Evolutionary conservation across 768 basidiomycete genomes (phyloP), one percentile per base, ranked within the genome.

Genomic region (Cystofilobasidium capitatum): DNA sequence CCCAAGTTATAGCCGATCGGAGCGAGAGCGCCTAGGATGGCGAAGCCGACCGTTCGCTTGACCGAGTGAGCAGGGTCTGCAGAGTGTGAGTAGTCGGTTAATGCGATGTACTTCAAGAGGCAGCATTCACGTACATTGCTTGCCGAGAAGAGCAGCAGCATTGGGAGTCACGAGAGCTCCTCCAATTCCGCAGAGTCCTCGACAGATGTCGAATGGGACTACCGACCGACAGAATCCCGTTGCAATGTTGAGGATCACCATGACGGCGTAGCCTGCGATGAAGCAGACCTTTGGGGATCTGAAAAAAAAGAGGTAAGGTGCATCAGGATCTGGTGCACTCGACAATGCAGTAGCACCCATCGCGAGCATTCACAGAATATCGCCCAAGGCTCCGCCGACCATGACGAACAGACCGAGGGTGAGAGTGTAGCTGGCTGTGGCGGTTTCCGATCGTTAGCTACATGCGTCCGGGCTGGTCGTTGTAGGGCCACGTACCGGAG

Each of bases 321-420:
- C 24, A 26, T n/a, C 35, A 12, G 49, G 26, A 2, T 24, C 3
- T 37, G 3, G 40, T n/a, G 24, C 39, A 24, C 26, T 24, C n/a
- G 12, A 14, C 14, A 29, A 40, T 1, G 36, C 16, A 9, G 16
- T 14, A 2, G 26, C n/a, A 39, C 59, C n/a, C 37, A n/a, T n/a
- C n/a, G n/a, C n/a, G n/a, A n/a, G n/a, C n/a, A n/a, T n/a, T n/a
- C n/a, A 61, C 59, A 61, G 10, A n/a, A 61, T 61, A 20, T 61
- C 59, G n/a, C 59, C 59, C 6, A 45, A 26, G 9, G 37, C 29
- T 1, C 59, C 59, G 9, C 59, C 59, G 3, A 44, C 59, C 8
- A 44, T 40, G 40, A 61, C 59, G 29, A 61, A 61, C 2, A 61
- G 16, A 13, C 59, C 59, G 24, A 61, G 59, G 9, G 59, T 61